Base-by-base conservation (phyloP, 129 eudicot genomes). In the Pulicaria dysenterica region DNA sequence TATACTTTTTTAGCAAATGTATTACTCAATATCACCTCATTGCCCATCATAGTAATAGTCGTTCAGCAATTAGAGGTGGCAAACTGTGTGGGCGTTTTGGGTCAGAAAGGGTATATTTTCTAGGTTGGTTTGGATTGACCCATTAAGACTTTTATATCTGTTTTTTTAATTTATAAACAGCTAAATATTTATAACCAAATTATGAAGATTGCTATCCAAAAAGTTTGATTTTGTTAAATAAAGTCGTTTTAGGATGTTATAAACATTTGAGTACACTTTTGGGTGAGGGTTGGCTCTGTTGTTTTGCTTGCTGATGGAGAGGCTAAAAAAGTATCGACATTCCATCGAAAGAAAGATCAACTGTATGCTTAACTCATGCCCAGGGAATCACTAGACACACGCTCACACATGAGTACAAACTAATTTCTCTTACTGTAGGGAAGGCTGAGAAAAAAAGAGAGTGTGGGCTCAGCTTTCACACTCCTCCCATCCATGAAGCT, bases 31-130 rank as follows among this genome's bases (percentile, higher is more conserved):
- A 37, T 59, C 17, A 76, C 69, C 50, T 51, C 40, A 50, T 50
- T 63, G 3, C 72, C 45, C 45, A 17, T 64, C 51, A 63, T 13
- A 19, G 67, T 54, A 67, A 57, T 51, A 6, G 10, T 59, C 38
- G 39, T 37, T 50, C 46, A 4, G 46, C 72, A 48, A 24, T 15
- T 43, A 50, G 71, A 65, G 40, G 57, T 65, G 19, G 7, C 71
- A 65, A 65, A 19, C 2, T 19, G 54, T 53, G 7, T 12, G 3
- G 37, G 44, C 34, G 34, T 58, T 9, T 5, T 43, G 43, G 44
- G 43, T 58, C 9, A 58, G 12, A 58, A 36, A 1, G 47, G 10
- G 64, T 58, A 38, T 34, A 4, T 37, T 58, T 58, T 16, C 40
- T 7, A 12, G 6, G 15, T 43, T 6, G 4, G 50, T n/a, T 43